Conservation (phyloP, 2,329 filamentous ascomycete species). For the Metarhizium sp. region DNA sequence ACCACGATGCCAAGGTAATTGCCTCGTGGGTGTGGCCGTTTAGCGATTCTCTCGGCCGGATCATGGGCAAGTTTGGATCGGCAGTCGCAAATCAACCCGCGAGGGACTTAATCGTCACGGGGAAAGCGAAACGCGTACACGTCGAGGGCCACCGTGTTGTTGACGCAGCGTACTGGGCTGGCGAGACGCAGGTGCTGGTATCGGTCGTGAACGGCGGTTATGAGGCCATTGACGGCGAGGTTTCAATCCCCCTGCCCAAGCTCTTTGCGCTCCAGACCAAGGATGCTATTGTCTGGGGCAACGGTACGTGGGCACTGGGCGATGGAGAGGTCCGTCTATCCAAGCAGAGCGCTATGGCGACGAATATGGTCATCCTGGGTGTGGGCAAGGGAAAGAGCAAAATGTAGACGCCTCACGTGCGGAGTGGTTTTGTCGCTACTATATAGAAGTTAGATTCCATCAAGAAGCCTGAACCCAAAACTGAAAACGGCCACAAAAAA, state of each 20-base stretch:
- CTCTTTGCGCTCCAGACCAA: conserved; percentile 4
- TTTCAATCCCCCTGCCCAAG: conserved; percentile 10
- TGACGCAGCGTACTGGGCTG: conserved; percentile 15
- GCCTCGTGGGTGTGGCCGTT: conserved; percentile 37
- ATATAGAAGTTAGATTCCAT: too few relatives aligned
- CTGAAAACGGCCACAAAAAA: too few relatives aligned
- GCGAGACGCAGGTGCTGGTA: conserved; percentile 10
- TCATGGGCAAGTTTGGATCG: conserved; percentile 28
- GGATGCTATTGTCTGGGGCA: conserved; percentile 11
- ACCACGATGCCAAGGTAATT: conserved; percentile 33
- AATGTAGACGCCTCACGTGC: too few relatives aligned
- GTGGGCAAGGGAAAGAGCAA: background rate
- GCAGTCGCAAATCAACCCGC: conserved; percentile 28
- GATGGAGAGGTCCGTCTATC: conserved; percentile 5
- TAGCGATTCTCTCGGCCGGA: conserved; percentile 23
- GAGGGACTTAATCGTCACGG: conserved; percentile 28
- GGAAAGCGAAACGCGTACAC: conserved; percentile 11
- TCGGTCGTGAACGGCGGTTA: conserved; percentile 16
- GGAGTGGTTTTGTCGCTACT: too few relatives aligned
- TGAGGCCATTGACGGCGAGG: conserved; percentile 6
- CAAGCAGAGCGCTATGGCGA: conserved; percentile 12
- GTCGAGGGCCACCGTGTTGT: conserved; percentile 5
- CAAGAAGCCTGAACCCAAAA: too few relatives aligned
- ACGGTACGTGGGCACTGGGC: conserved; percentile 9
- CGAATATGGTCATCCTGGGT: conserved; percentile 13